Base-by-base conservation (phyloP, 768 basidiomycete genomes). In the Leccinum truebloodii region DNA sequence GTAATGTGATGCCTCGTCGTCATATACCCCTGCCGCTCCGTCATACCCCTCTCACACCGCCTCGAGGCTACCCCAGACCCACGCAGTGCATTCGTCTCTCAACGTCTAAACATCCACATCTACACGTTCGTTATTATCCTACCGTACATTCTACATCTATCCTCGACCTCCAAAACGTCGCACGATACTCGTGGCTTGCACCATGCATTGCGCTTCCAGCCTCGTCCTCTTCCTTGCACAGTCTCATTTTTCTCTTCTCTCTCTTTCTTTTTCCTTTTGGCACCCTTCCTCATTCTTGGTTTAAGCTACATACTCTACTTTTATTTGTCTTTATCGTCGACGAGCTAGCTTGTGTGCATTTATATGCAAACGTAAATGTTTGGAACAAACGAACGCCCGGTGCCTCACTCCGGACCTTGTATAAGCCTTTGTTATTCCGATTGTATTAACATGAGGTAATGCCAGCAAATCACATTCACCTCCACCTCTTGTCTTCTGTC, bases 1-100 rank as follows among this genome's bases (percentile, higher is more conserved):
- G 77, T 90, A 71, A 90, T 90, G 89, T 89, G 79, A 84, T 73
- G 64, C 63, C 49, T 62, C n/a, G 55, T 52, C 52, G 61, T 63
- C 46, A 56, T 68, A 73, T 77, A 76, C 73, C 76, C 74, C 65
- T 61, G 55, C 65, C 60, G 52, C 64, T 59, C 63, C 66, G 65
- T 58, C 73, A 74, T 74, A 76, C 73, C 73, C 73, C 65, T 51
- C 54, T 16, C 53, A n/a, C 61, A 41, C 58, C 52, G 30, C 52
- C 56, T 59, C 30, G 56, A 58, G 59, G 32, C 37, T 53, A 49
- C 24, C 53, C 61, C 61, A 52, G 61, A 58, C 59, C 58, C 66
- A 66, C 54, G n/a, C 35, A 24, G 58, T 57, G 57, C 61, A 59
- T 62, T 55, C 60, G 50, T 70, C 64, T 63, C 53, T 60, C 52